Evolutionary conservation across 2,329 filamentous ascomycete species (phyloP).

Genomic region (Rhinocladiella similis): DNA sequence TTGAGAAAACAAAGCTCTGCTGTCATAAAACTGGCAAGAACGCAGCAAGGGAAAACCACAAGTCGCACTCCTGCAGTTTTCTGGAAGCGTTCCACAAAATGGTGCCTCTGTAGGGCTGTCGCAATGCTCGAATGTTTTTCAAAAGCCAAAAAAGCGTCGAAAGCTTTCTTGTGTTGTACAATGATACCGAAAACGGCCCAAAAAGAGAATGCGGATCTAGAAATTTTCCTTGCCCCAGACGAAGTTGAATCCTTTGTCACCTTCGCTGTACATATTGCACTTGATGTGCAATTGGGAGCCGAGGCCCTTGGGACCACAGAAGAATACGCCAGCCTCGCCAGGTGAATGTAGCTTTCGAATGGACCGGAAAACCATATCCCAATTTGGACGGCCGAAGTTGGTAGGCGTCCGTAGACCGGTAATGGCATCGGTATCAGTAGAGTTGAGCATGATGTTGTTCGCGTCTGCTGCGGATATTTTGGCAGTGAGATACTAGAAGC

Average conservation of each 20-base stretch:
- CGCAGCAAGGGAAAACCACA: too few species aligned
- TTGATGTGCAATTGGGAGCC: constrained; percentile 76
- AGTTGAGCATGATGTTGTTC: constrained; percentile 89
- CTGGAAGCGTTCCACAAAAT: too few species aligned
- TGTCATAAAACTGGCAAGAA: not conserved
- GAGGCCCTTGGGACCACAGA: constrained; percentile 79
- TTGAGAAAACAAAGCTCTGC: not conserved
- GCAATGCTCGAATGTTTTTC: not conserved
- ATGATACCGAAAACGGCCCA: not conserved
- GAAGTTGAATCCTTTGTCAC: constrained; percentile 56
- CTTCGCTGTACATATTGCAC: constrained; percentile 83
- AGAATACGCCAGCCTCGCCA: constrained; percentile 76
- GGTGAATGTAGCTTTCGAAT: constrained; percentile 76
- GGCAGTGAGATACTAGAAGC: constrained; percentile 69
- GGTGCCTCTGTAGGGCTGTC: too few species aligned
- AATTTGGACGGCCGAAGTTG: constrained; percentile 83
- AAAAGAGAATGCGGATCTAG: constrained; percentile 31
- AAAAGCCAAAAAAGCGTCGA: not conserved
- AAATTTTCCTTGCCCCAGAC: constrained; percentile 57
- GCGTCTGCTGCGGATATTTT: constrained; percentile 84
- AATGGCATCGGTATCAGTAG: constrained; percentile 77
- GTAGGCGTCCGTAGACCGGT: constrained; percentile 79
- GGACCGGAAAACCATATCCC: constrained; percentile 85
- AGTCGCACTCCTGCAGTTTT: too few species aligned
- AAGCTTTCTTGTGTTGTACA: not conserved